A percentile compares a stretch with the other conserved stretches of the same genome.
Conservation (phyloP, 129 eudicot species). For the Saposhnikovia divaricata region DNA sequence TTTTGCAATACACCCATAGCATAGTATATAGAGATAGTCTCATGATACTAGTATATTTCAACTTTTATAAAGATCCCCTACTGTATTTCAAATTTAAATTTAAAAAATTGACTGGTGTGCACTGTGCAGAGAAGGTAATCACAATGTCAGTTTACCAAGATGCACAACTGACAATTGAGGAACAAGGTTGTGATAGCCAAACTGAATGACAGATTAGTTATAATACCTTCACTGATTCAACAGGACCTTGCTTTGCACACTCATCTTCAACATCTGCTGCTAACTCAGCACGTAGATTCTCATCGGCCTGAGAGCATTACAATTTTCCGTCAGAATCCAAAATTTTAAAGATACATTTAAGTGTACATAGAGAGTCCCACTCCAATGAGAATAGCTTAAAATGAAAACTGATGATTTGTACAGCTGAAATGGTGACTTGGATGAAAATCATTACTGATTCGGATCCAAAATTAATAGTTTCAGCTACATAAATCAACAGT, state of each 20-base stretch:
- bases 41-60: background rate
- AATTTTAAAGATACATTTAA: background rate
- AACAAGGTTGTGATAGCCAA: background rate
- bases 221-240: slow-evolving; percentile 76
- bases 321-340: background rate
- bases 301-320: slow-evolving; percentile 53
- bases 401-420: background rate
- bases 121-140: too few species aligned
- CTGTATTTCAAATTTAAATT: background rate
- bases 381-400: background rate
- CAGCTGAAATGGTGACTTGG: background rate
- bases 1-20: background rate
- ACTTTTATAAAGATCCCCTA: background rate
- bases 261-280: slow-evolving; percentile 85
- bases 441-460: background rate
- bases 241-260: slow-evolving; percentile 77
- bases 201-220: background rate
- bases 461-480: background rate
- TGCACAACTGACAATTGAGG: background rate
- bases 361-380: background rate
- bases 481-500: background rate
- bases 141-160: background rate
- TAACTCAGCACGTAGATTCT: slow-evolving; percentile 48
- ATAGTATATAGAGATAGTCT: background rate
- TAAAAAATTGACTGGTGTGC: too few species aligned